Evolutionary conservation across 768 basidiomycete species (phyloP).

Genomic region (Rubroboletus satanas): DNA sequence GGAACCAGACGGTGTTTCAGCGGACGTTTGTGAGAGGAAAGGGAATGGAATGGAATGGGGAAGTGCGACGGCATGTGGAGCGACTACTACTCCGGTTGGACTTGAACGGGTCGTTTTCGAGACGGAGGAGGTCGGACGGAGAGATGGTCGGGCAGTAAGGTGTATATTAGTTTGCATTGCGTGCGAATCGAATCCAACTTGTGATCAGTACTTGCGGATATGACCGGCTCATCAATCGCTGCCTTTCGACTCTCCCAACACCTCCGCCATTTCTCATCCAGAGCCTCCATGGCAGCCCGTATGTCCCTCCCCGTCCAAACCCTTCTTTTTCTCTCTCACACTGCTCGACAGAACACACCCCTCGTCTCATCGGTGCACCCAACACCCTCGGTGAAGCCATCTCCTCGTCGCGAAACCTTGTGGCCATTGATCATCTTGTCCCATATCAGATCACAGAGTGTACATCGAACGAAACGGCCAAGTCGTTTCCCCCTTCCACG

Average conservation of each 20-base stretch:
- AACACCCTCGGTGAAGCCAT: slow-evolving; percentile 81
- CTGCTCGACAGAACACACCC: slow-evolving; percentile 51
- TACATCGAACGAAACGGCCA: slow-evolving; percentile 88
- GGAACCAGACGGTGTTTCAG: slow-evolving; percentile 43
- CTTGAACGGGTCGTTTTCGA: slow-evolving; percentile 76
- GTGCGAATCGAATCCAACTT: neutral
- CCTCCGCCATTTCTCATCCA: slow-evolving; percentile 52
- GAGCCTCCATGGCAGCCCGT: slow-evolving; percentile 41
- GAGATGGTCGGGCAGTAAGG: neutral
- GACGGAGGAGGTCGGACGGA: slow-evolving; percentile 28
- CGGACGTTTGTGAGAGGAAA: slow-evolving; percentile 51
- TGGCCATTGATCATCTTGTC: slow-evolving; percentile 19
- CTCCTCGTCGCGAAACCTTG: slow-evolving; percentile 4
- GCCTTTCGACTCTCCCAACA: slow-evolving; percentile 57
- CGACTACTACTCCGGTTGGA: slow-evolving; percentile 77
- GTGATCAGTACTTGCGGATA: slow-evolving; percentile 12
- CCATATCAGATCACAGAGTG: slow-evolving; percentile 81
- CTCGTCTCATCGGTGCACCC: slow-evolving; percentile 80
- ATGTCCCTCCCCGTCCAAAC: slow-evolving; percentile 8
- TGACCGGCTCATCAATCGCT: slow-evolving; percentile 23
- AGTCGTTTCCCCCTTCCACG: slow-evolving; percentile 87
- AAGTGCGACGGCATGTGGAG: slow-evolving; percentile 78
- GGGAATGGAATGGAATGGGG: slow-evolving; percentile 55
- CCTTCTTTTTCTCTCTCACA: neutral
- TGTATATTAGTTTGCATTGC: neutral